A percentile compares a stretch with the other conserved stretches of the same genome.
These are phyloP conservation scores for Ichthyophonus hoferi DNA, from an alignment of 208 protist genomes.

Conservation along the genomic window DNA sequence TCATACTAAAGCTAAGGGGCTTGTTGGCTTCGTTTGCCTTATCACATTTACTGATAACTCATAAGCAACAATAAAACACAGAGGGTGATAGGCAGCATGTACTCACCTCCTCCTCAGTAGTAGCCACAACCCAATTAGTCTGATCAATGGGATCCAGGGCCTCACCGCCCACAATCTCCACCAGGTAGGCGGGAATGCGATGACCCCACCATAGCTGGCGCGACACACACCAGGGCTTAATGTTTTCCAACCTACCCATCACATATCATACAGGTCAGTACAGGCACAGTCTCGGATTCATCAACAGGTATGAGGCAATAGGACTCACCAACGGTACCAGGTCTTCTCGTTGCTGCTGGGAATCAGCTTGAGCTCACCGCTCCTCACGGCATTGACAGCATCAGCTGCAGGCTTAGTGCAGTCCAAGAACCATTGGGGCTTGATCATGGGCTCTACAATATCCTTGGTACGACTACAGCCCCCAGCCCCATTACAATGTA, in stretches of 20 bases:
- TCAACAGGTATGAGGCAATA: neutral
- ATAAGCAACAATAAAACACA: too few species aligned
- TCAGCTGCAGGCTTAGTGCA: slow-evolving; percentile 73
- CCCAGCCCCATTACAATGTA: too few species aligned
- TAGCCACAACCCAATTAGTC: slow-evolving; percentile 11
- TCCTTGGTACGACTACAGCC: slow-evolving; percentile 88
- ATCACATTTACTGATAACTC: too few species aligned
- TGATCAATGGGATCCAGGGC: neutral
- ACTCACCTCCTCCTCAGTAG: slow-evolving; percentile 7
- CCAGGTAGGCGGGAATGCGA: slow-evolving; percentile 96
- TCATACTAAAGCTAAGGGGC: too few species aligned
- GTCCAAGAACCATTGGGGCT: slow-evolving; percentile 99
- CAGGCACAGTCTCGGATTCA: neutral
- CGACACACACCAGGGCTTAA: slow-evolving; percentile 84
- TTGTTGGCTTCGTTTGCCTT: too few species aligned
- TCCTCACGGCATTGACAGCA: slow-evolving; percentile 74
- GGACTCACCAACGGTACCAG: slow-evolving; percentile 1
- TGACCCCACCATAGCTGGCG: slow-evolving; percentile 99
- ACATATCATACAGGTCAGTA: too few species aligned
- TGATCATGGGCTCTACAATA: slow-evolving; percentile 96
- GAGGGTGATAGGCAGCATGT: too few species aligned
- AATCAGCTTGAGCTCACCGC: slow-evolving; percentile 77
- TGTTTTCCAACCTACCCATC: slow-evolving; percentile 47
- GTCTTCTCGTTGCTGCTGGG: slow-evolving; percentile 81
- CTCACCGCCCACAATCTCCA: slow-evolving; percentile 41